Base-by-base conservation (phyloP, 345 rosid species). In the Theobroma cacao region DNA sequence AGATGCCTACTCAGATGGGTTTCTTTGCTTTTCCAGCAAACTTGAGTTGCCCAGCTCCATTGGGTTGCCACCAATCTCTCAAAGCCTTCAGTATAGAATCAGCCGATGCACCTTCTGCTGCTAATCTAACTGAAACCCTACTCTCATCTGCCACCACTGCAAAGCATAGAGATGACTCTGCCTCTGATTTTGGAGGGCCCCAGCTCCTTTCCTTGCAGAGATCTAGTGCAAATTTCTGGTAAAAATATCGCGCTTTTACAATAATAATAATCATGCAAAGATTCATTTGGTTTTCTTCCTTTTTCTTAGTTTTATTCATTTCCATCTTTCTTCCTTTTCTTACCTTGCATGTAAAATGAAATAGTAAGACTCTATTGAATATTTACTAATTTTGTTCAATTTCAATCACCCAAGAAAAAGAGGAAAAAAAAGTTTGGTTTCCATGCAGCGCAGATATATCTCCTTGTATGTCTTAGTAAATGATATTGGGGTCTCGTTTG, bases 211-310 rank as follows among this genome's bases (percentile, higher is more conserved):
- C 96, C 15, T 73, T 87, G 75, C 91, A 90, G 80, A 87, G 91
- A 84, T 84, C 97, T 36, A 77, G 78, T 70, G 75, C 90, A 72
- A 88, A 90, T 89, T 92, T 86, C 77, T 91, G 97, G 97, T 93
- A 87, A 82, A 75, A 15, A 43, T 17, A 75, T 50, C 47, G 28
- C 61, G 11, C 50, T 53, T 52, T 67, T 61, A 20, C 8, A 62
- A 18, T 41, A 30, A 50, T 8, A 47, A 48, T 17, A 28, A 30
- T 79, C 82, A 82, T 75, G 74, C 72, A 31, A 47, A 60, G 31
- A 31, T 41, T 72, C 67, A 48, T 10, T 33, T 58, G 11, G 22
- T 10, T 12, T 17, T 14, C 6, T 12, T 18, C 0, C 2, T 70
- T 24, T 67, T 2, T 47, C 28, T 43, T 38, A 20, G 8, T 64